Evolutionary conservation across 2,329 filamentous ascomycete species (phyloP).

Genomic region (Boeremia lycopersici): DNA sequence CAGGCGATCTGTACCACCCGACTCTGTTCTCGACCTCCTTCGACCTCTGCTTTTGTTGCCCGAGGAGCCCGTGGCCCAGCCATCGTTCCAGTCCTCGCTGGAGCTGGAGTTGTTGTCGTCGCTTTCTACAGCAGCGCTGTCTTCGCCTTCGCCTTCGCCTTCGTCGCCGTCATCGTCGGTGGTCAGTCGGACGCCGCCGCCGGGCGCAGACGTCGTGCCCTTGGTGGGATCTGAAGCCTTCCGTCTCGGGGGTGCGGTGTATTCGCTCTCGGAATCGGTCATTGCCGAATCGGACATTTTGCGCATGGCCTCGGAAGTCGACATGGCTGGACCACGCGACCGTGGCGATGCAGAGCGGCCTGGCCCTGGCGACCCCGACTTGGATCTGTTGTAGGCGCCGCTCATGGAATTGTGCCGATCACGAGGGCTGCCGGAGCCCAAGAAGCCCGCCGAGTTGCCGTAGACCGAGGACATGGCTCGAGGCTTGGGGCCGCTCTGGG

Average conservation of each 20-base stretch:
- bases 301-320: slow-evolving; percentile 16
- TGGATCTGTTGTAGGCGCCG: slow-evolving; percentile 44
- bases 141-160: slow-evolving; percentile 58
- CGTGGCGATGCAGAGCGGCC: slow-evolving; percentile 47
- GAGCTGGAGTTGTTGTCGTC: slow-evolving; percentile 67
- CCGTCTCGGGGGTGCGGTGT: slow-evolving; percentile 41
- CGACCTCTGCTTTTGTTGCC: slow-evolving; percentile 49
- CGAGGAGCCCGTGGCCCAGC: slow-evolving; percentile 41
- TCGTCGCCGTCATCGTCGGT: slow-evolving; percentile 59
- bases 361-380: slow-evolving; percentile 49
- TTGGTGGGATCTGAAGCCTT: slow-evolving; percentile 54
- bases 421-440: slow-evolving; percentile 26
- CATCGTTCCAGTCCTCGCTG: slow-evolving; percentile 69
- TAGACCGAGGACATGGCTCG: slow-evolving; percentile 55
- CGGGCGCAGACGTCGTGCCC: slow-evolving; percentile 52
- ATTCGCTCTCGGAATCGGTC: slow-evolving; percentile 15
- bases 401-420: slow-evolving; percentile 50
- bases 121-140: slow-evolving; percentile 65
- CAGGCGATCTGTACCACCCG: slow-evolving; percentile 44
- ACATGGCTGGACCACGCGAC: slow-evolving; percentile 4
- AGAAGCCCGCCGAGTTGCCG: slow-evolving; percentile 33
- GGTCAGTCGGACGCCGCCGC: slow-evolving; percentile 61
- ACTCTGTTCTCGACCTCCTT: slow-evolving; percentile 44
- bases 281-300: slow-evolving; percentile 19
- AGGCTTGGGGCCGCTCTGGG: slow-evolving; percentile 48